Conservation (phyloP, 495 filamentous ascomycete genomes). For the Xylaria curta region DNA sequence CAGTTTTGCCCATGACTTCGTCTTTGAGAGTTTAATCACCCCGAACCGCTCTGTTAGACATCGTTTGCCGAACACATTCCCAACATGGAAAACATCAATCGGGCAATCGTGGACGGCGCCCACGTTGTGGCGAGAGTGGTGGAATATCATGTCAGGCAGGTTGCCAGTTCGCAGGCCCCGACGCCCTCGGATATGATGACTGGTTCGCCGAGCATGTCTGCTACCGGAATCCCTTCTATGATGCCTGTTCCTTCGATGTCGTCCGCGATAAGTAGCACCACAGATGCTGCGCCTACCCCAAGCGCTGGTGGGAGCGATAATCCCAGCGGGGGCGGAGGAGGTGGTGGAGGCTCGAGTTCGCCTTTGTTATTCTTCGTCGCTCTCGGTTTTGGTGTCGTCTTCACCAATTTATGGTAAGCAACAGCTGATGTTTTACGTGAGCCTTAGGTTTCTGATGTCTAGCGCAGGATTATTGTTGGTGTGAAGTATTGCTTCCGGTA, state of each 20-base stretch:
- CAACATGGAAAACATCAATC: constrained; percentile 41
- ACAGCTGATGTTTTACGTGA: neutral
- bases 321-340: constrained; percentile 26
- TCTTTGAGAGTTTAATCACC: constrained; percentile 12
- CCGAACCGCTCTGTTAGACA: neutral
- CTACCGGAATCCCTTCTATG: constrained; percentile 3
- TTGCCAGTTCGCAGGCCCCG: neutral
- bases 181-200: constrained; percentile 8
- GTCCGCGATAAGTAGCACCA: constrained; percentile 11
- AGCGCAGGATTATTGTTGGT: constrained; percentile 92
- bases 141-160: constrained; percentile 39
- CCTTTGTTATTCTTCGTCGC: constrained; percentile 97
- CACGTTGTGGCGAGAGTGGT: constrained; percentile 42
- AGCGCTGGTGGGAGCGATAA: constrained; percentile 4
- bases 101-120: constrained; percentile 40
- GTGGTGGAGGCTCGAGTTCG: constrained; percentile 66
- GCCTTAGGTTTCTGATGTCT: constrained; percentile 38
- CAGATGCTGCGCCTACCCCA: neutral
- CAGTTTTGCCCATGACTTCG: neutral
- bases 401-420: constrained; percentile 95
- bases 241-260: constrained; percentile 25
- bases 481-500: constrained; percentile 99
- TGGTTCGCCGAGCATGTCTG: constrained; percentile 20
- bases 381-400: constrained; percentile 96
- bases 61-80: neutral